These are phyloP conservation scores for Laguncularia racemosa DNA, from an alignment of 345 rosid species.

Conservation along the genomic window DNA sequence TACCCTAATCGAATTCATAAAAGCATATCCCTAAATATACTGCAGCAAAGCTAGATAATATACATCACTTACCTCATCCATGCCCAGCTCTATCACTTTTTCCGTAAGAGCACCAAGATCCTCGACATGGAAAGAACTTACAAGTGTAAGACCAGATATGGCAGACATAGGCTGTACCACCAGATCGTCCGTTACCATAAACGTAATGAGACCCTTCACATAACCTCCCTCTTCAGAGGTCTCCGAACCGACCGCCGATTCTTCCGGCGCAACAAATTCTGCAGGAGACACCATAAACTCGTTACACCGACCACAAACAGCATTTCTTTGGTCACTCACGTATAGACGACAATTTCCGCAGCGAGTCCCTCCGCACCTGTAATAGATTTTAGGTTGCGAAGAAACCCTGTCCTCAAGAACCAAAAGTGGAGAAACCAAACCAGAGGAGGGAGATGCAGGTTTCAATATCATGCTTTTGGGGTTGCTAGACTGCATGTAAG, in stretches of 20 bases:
- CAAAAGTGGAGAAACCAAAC: neutral
- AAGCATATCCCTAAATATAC: too few relatives aligned
- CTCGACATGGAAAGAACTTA: slow-evolving; percentile 13
- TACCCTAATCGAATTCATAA: too few relatives aligned
- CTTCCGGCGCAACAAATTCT: too few relatives aligned
- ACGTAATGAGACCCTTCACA: slow-evolving; percentile 20
- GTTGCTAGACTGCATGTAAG: slow-evolving; percentile 2
- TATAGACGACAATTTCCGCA: too few relatives aligned
- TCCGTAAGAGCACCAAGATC: slow-evolving; percentile 15
- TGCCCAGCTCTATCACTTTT: slow-evolving; percentile 9
- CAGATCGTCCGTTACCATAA: slow-evolving; percentile 30
- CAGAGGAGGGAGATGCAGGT: slow-evolving; percentile 1
- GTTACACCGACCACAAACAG: too few relatives aligned
- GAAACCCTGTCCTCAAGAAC: neutral
- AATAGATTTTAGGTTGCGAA: neutral
- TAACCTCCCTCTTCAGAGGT: too few relatives aligned
- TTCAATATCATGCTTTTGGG: neutral
- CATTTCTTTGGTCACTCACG: too few relatives aligned
- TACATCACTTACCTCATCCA: slow-evolving; percentile 11
- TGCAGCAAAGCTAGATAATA: too few relatives aligned
- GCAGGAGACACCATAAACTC: too few relatives aligned
- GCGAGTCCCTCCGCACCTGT: neutral
- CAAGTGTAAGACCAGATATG: slow-evolving; percentile 10
- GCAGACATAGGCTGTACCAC: slow-evolving; percentile 20
- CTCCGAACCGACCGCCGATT: too few relatives aligned